These are phyloP conservation scores for Kondoa subrosea DNA, from an alignment of 768 basidiomycete species.

Conservation along the genomic window DNA sequence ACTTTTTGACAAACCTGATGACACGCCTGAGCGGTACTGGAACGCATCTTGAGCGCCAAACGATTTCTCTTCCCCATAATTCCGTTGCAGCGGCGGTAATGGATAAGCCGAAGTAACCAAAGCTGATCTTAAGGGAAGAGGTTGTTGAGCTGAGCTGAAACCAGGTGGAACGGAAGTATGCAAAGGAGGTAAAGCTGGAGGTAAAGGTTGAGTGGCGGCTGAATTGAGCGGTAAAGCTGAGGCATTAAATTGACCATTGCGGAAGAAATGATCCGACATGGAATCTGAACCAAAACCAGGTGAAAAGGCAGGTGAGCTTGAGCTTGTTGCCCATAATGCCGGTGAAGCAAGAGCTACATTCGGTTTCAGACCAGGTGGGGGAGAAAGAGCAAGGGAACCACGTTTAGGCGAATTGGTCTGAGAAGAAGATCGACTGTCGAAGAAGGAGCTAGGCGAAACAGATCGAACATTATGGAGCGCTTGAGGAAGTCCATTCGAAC, in stretches of 20 bases:
- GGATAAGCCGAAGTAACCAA: conserved; percentile 5
- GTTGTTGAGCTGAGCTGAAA: conserved; percentile 42
- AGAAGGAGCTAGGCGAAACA: background rate
- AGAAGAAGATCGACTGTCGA: background rate
- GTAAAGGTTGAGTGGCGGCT: conserved; percentile 4
- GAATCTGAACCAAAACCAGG: background rate
- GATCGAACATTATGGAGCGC: background rate
- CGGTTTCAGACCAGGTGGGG: conserved; percentile 6
- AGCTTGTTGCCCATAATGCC: background rate
- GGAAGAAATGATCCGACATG: background rate
- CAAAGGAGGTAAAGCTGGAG: background rate
- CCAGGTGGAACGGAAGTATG: background rate
- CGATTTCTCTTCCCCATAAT: background rate
- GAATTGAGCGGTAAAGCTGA: background rate
- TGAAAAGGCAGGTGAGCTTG: background rate
- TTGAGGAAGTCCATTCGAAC: background rate
- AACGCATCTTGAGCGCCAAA: background rate
- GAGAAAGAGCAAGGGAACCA: background rate
- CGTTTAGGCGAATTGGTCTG: conserved; percentile 8
- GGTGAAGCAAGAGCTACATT: background rate
- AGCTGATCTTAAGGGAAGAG: conserved; percentile 35
- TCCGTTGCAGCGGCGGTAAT: conserved; percentile 11
- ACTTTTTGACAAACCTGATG: background rate
- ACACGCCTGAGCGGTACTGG: background rate
- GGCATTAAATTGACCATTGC: background rate